These are phyloP conservation scores for Pythium insidiosum DNA, from an alignment of 352 stramenopile genomes.

Conservation along the genomic window DNA sequence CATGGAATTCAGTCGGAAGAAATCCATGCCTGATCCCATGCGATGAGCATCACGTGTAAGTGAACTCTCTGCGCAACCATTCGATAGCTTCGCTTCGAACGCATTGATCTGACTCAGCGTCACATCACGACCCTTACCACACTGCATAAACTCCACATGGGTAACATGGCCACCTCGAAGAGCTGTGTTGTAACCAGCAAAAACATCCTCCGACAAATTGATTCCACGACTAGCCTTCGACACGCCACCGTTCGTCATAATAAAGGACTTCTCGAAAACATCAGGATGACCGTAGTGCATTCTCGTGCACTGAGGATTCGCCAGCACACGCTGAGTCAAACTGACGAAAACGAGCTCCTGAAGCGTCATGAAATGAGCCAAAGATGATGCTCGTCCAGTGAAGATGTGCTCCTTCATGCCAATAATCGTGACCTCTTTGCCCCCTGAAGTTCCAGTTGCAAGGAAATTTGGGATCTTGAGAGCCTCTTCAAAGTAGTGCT, in stretches of 20 bases:
- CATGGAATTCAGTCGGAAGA: slow-evolving; percentile 86
- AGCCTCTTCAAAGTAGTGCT: slow-evolving; percentile 86
- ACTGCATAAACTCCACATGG: slow-evolving; percentile 86
- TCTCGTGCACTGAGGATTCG: slow-evolving; percentile 59
- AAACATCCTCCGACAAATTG: slow-evolving; percentile 87
- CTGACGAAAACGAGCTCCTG: slow-evolving; percentile 86
- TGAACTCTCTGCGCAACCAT: slow-evolving; percentile 73
- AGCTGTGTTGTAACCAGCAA: slow-evolving; percentile 79
- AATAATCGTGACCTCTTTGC: slow-evolving; percentile 73
- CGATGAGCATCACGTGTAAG: slow-evolving; percentile 73
- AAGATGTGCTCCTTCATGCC: slow-evolving; percentile 89
- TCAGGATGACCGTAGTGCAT: slow-evolving; percentile 88
- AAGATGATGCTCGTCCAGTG: slow-evolving; percentile 72
- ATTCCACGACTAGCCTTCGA: slow-evolving; percentile 86
- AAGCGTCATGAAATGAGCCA: slow-evolving; percentile 84
- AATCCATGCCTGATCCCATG: slow-evolving; percentile 81
- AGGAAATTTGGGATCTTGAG: slow-evolving; percentile 88
- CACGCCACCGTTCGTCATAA: slow-evolving; percentile 80
- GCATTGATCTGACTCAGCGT: slow-evolving; percentile 82
- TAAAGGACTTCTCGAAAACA: slow-evolving; percentile 84
- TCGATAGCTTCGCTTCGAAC: slow-evolving; percentile 84
- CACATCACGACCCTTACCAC: slow-evolving; percentile 82
- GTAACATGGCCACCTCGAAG: slow-evolving; percentile 73
- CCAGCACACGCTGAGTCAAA: slow-evolving; percentile 78
- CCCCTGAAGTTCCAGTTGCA: slow-evolving; percentile 56